Base-by-base conservation (phyloP, 768 basidiomycete species). In the Termitomyces sp. region DNA sequence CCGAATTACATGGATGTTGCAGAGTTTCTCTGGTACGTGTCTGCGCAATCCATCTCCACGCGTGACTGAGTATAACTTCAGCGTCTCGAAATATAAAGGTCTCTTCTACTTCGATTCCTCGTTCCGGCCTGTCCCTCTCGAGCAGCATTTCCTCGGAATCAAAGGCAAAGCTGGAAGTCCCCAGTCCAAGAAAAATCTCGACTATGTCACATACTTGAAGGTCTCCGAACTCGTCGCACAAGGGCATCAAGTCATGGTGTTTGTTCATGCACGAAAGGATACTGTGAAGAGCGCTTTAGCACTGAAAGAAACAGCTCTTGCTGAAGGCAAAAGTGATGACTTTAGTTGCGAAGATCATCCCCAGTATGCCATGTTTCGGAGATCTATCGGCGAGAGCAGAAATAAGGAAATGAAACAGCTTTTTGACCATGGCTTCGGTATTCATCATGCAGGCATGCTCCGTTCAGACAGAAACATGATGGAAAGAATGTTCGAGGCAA, bases 231-330 rank as follows among this genome's bases (percentile, higher is more conserved):
- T 98, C 6, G 92, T 98, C 34, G 81, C 76, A n/a, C 84, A 87
- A 66, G 97, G 96, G 3, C 97, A 99, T 75, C 97, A 98, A 73
- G 94, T 97, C 62, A 98, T 99, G 96, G 96, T 99, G 0, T 99
- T 99, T 69, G 97, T 99, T 9, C 97, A 99, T 73, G 94, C 97
- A 14, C 84, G 97, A 36, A 98, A 97, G 76, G 97, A 98, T 70
- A 99, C 97, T 0, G 97, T 98, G 56, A 97, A 96, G 71, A 85
- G 92, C 0, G 96, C 96, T 0, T 77, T 86, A 68, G 84, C 82
- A 10, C 79, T 99, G 31, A 86, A 86, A 60, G 97, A 98, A 63
- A 80, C 88, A 60, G 87, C 93, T 4, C 64, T 83, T 4, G 70
- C 79, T 15, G 92, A 97, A 62, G 92, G 89, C 2, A 81, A 80